phyloP scores from a whole-genome alignment of 2,329 filamentous ascomycete species.

The Xylariaceae sp. region DNA sequence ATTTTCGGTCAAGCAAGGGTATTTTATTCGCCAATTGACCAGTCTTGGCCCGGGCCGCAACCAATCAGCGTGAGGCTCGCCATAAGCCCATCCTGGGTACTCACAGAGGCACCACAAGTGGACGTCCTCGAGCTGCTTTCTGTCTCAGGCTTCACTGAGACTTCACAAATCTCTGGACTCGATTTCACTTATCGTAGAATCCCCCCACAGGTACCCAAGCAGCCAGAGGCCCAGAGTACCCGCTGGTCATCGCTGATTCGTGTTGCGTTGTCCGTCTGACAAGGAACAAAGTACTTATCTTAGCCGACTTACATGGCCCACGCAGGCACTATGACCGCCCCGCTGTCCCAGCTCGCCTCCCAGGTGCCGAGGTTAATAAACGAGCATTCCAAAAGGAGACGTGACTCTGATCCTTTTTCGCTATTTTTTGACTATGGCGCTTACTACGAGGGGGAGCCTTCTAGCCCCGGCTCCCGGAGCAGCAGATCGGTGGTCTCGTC shows the following conservation, averaged over 20 bases:
- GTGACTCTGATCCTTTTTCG: conserved; percentile 24
- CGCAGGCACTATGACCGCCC: conserved; percentile 29
- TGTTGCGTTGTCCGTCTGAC: conserved; percentile 32
- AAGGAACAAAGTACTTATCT: conserved; percentile 30
- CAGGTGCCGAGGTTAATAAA: conserved; percentile 30
- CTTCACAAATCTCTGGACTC: conserved; percentile 30
- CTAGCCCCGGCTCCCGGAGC: conserved; percentile 29
- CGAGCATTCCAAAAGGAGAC: conserved; percentile 27
- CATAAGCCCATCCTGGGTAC: conserved; percentile 27
- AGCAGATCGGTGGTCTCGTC: conserved; percentile 31
- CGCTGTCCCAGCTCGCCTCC: conserved; percentile 30
- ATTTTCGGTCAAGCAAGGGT: conserved; percentile 28
- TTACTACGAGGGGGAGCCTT: conserved; percentile 27
- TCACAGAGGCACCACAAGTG: conserved; percentile 29
- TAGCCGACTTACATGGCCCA: conserved; percentile 33
- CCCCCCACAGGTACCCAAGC: conserved; percentile 32
- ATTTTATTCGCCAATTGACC: conserved; percentile 29
- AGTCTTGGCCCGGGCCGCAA: conserved; percentile 20
- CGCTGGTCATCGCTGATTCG: conserved; percentile 32
- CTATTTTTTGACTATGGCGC: conserved; percentile 30
- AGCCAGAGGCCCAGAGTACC: conserved; percentile 27
- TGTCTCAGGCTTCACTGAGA: conserved; percentile 32
- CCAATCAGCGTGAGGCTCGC: conserved; percentile 27
- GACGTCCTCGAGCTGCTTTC: conserved; percentile 29
- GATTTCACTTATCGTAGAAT: conserved; percentile 32